A percentile compares a stretch with the other conserved stretches of the same genome.
phyloP scores from a whole-genome alignment of 805 yeast species.

The Naumovozyma baii region DNA sequence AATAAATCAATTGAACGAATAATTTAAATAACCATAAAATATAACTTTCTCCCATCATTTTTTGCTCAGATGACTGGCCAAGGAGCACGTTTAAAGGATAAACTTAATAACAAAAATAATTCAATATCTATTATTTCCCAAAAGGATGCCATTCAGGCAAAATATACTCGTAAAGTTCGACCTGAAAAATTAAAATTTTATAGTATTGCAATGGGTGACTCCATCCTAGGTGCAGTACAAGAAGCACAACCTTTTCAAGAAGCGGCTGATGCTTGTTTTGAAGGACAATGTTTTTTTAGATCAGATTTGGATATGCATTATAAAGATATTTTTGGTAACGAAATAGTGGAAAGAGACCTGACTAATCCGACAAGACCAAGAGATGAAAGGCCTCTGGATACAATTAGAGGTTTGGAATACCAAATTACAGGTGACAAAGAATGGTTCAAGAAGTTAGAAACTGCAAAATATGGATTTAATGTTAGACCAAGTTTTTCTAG shows the following conservation, averaged over 20 bases:
- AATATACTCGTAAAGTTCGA: too few species aligned
- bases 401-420: constrained; percentile 86
- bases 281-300: constrained; percentile 32
- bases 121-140: not conserved
- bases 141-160: not conserved
- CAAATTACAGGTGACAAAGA: constrained; percentile 69
- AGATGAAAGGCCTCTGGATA: constrained; percentile 93
- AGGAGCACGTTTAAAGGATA: too few species aligned
- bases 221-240: constrained; percentile 83
- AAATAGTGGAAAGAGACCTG: constrained; percentile 67
- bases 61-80: too few species aligned
- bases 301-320: constrained; percentile 33
- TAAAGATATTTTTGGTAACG: constrained; percentile 75
- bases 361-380: constrained; percentile 89
- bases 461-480: constrained; percentile 75
- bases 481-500: constrained; percentile 46
- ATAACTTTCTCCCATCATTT: too few species aligned
- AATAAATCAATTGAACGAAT: too few species aligned
- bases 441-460: constrained; percentile 71
- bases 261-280: constrained; percentile 30
- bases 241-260: constrained; percentile 93
- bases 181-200: constrained; percentile 50
- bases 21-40: too few species aligned
- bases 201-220: constrained; percentile 69
- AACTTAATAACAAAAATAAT: not conserved